Conservation (phyloP, 257 asterid species). For the Nicotiana paniculata region DNA sequence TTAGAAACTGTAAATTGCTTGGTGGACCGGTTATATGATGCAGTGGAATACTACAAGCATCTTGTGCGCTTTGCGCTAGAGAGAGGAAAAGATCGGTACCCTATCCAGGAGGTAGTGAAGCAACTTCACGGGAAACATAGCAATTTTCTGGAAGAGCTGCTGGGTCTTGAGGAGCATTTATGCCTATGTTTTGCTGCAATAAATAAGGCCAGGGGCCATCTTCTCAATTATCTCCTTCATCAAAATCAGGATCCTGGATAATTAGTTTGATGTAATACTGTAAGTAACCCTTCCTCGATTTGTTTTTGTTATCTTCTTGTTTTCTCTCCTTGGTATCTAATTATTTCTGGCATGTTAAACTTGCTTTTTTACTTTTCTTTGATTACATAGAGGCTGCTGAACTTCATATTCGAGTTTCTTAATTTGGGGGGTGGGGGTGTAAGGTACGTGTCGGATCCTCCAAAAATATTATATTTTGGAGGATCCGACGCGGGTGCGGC, state of each 20-base stretch:
- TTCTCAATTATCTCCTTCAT: constrained; percentile 24
- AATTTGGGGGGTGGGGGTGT: background rate
- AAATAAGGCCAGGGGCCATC: constrained; percentile 62
- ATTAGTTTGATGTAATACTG: background rate
- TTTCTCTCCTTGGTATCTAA: background rate
- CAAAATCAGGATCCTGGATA: background rate
- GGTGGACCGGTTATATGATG: constrained; percentile 46
- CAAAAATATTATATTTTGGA: too few species aligned
- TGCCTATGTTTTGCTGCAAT: constrained; percentile 72
- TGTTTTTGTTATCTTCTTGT: background rate
- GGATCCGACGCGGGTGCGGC: too few species aligned
- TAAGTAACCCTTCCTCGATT: background rate
- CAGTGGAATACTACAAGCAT: constrained; percentile 47
- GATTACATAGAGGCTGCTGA: background rate
- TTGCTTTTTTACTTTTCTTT: background rate
- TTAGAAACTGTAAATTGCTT: constrained; percentile 67
- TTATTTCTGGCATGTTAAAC: background rate
- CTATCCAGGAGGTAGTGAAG: constrained; percentile 60
- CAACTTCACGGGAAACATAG: constrained; percentile 56
- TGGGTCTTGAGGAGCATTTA: constrained; percentile 82
- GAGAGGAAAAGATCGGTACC: constrained; percentile 58
- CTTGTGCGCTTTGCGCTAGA: constrained; percentile 51
- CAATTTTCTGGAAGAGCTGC: constrained; percentile 47
- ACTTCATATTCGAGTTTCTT: background rate
- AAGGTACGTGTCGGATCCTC: too few species aligned